Base-by-base conservation (phyloP, 306 rosid genomes). In the Cyamopsis tetragonoloba region DNA sequence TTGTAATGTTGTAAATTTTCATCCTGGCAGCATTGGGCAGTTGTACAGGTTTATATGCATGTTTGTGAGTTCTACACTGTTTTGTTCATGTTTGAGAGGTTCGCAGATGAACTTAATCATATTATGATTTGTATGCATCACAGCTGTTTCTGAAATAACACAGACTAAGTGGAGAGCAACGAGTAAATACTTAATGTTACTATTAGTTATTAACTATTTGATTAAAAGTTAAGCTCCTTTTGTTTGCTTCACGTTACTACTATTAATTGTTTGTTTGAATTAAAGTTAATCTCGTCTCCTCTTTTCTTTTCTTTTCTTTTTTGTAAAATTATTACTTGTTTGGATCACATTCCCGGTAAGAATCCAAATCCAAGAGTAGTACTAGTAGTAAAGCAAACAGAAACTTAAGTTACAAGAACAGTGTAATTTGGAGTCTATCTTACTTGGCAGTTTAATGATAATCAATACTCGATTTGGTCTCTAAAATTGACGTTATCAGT, bases 1-100 rank as follows among this genome's bases (percentile, higher is more conserved):
- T 13, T 89, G 71, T 89, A 50, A 81, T 20, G 26, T 4, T 35
- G 53, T 17, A 65, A 66, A 19, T 54, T 7, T 12, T 34, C 55
- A 14, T 75, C 71, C 15, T 51, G 35, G 54, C 4, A 8, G 65
- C 71, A 20, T 57, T 49, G 9, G 19, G 77, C 13, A 17, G 37
- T 60, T 46, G 38, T 39, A 41, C 42, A 44, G 50, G 37, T 30
- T 37, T 50, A 60, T 65, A 35, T 70, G 38, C 48, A 7, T 0
- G 5, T 60, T 35, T 66, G 31, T n/a, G 65, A 58, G 58, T 42
- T 62, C 22, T 30, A 6, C 39, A 47, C 44, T 58, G 17, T 48
- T 26, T 59, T 56, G 0, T 19, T 67, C 69, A 46, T 15, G 66
- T 48, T 64, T 46, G 31, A n/a, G 43, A 59, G 47, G 5, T 71